Evolutionary conservation across 2,329 filamentous ascomycete genomes (phyloP), one percentile per base, ranked within the genome.

Genomic region (Zelopaecilomyces penicillatus): DNA sequence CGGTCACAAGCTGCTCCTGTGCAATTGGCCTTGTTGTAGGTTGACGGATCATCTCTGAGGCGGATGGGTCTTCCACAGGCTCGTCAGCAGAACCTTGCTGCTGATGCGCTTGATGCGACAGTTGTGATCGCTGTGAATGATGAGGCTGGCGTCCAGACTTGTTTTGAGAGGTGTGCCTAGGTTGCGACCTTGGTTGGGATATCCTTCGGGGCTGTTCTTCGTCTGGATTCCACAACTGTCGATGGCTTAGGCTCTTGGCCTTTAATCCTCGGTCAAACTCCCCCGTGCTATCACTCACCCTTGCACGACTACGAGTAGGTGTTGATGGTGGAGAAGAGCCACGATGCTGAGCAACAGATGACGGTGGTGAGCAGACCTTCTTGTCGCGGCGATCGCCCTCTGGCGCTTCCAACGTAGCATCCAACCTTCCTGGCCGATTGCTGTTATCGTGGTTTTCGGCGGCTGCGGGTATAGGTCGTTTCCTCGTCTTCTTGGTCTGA

Each of bases 1-100:
- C 88, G 1, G 81, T 80, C 0, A 87, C 78, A 0, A 95, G 71
- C 53, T 95, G 85, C 1, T 89, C 83, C 49, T 87, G 82, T 0
- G 82, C 83, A 6, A 93, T 89, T 0, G 80, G 75, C 0, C 81
- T 66, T 0, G 81, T 86, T 41, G 82, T 75, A 0, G 76, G 80
- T 52, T 87, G 51, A 1, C 45, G 49, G 26, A 55, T 49, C 44
- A 57, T 43, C 5, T 48, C 43, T 1, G 39, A 39, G 0, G 43
- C 41, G 0, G 48, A 43, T 2, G 45, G 33, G 30, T 44, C 42
- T 8, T 53, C 47, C 7, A 19, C 19, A 37, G 46, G 31, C 37
- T 29, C 29, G 11, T 41, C 39, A 12, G 31, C 41, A 34, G 41
- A 32, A 35, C 44, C 31, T 12, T 35, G 38, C 33, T 26, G n/a